Base-by-base conservation (phyloP, 805 yeast species). In the Candida corydali region DNA sequence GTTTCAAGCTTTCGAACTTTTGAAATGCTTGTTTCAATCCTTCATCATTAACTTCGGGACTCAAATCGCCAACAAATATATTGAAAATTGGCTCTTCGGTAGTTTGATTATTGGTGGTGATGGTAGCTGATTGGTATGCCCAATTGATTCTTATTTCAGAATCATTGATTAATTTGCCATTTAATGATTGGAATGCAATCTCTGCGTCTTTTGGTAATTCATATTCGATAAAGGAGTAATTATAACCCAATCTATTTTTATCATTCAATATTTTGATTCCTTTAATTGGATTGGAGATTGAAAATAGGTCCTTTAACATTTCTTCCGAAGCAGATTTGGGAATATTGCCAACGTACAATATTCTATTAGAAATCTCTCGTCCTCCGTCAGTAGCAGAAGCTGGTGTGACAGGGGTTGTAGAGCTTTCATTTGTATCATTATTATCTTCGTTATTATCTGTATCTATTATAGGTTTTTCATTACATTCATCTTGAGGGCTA, bases 171-270 rank as follows among this genome's bases (percentile, higher is more conserved):
- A 69, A 57, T 33, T 73, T 61, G 12, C 86, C 87, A 47, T 82
- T 75, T 40, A 85, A 64, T 8, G 76, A 61, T 35, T 70, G 71
- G 37, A 80, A 63, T 1, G 93, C 91, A 42, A 65, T 63, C 26
- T 69, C 72, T 2, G 95, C 95, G 22, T 69, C 67, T 22, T 63
- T 66, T 27, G 76, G 70, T 34, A 63, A 64, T 17, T 70, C 77
- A 48, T 75, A 87, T 58, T 86, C 95, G 37, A 88, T 76, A 57
- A 88, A 87, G 2, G 94, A 94, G 59, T 86, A 88, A 54, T 83
- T 83, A 55, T 75, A 79, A 10, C 86, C 85, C 8, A 74, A 75
- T 44, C 71, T 69, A 57, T 84, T 85, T 58, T 84, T 85, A 52
- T 87, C 96, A 42, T 77, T 73, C 42, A 87, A 65, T 29, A 88